Conservation (phyloP, 179 eudicot species). For the Heliamphora pulchella region DNA sequence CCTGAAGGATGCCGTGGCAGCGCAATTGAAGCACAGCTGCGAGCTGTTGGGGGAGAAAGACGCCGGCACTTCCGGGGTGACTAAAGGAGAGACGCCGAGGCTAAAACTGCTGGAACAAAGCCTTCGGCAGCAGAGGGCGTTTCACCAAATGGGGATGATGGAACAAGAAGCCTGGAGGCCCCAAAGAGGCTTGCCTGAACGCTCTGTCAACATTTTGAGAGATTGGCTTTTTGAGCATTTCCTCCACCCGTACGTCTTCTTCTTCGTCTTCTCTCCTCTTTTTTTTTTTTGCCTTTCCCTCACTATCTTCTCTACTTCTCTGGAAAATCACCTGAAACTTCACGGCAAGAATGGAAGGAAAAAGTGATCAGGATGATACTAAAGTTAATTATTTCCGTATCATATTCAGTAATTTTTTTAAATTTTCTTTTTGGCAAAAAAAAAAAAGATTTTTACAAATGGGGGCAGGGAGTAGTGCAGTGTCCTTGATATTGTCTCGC, state of each 20-base stretch:
- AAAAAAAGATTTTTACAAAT: too few relatives aligned
- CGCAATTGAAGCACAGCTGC: constrained; percentile 62
- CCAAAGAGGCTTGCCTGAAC: constrained; percentile 90
- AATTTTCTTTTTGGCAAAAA: too few relatives aligned
- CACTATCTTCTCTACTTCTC: not conserved
- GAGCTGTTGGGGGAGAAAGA: constrained; percentile 86
- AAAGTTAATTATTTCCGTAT: not conserved
- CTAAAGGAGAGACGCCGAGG: constrained; percentile 93
- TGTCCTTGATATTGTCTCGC: constrained; percentile 23
- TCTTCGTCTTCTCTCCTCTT: not conserved
- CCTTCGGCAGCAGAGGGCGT: constrained; percentile 77
- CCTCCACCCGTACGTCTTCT: constrained; percentile 77
- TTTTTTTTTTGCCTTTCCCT: constrained; percentile 11
- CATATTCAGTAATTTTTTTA: too few relatives aligned
- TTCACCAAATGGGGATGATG: constrained; percentile 94
- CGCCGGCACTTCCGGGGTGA: constrained; percentile 55
- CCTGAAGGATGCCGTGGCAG: constrained; percentile 68
- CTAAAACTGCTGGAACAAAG: constrained; percentile 69
- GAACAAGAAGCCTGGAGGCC: constrained; percentile 98
- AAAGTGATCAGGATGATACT: not conserved
- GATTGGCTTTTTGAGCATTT: constrained; percentile 98
- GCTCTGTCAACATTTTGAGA: constrained; percentile 72
- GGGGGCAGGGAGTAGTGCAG: not conserved
- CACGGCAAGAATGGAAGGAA: not conserved
- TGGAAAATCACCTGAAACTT: not conserved